phyloP scores from a whole-genome alignment of 2,329 filamentous ascomycete species.

The Rutstroemia sp. region DNA sequence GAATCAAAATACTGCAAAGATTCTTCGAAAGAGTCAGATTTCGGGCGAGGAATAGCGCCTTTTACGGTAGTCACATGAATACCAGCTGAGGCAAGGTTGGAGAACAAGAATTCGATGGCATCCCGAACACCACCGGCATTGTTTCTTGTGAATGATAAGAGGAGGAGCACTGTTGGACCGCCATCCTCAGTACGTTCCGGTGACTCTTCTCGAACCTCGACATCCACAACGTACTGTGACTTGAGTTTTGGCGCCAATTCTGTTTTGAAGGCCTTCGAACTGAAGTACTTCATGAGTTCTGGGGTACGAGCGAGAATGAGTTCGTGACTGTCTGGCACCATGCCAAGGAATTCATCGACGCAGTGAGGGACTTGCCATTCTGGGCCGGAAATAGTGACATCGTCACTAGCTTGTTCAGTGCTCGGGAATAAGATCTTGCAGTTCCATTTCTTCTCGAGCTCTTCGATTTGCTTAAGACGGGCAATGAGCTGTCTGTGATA shows the following conservation, averaged over 20 bases:
- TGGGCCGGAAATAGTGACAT: constrained; percentile 89
- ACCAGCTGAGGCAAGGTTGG: constrained; percentile 77
- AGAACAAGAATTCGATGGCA: constrained; percentile 88
- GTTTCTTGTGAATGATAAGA: constrained; percentile 88
- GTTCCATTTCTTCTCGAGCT: constrained; percentile 98
- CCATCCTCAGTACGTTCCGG: constrained; percentile 52
- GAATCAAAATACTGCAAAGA: constrained; percentile 95
- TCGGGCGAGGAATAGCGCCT: constrained; percentile 93
- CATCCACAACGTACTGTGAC: constrained; percentile 84
- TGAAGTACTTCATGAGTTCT: constrained; percentile 73
- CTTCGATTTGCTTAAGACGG: constrained; percentile 82
- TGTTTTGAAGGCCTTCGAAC: constrained; percentile 70
- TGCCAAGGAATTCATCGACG: constrained; percentile 91
- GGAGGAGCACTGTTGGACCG: constrained; percentile 51
- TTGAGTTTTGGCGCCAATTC: constrained; percentile 81
- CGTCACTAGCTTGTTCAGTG: constrained; percentile 93
- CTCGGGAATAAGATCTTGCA: constrained; percentile 99
- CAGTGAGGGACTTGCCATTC: constrained; percentile 98
- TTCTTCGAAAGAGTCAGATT: constrained; percentile 97
- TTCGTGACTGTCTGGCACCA: constrained; percentile 96
- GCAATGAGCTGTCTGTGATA: constrained; percentile 92
- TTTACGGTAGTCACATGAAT: constrained; percentile 84
- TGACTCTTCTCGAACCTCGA: constrained; percentile 61
- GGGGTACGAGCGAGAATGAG: constrained; percentile 72
- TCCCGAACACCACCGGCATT: constrained; percentile 93